A percentile compares a stretch with the other conserved stretches of the same genome.
These are phyloP conservation scores for Mercurialis annua DNA, from an alignment of 345 rosid species.

Conservation along the genomic window DNA sequence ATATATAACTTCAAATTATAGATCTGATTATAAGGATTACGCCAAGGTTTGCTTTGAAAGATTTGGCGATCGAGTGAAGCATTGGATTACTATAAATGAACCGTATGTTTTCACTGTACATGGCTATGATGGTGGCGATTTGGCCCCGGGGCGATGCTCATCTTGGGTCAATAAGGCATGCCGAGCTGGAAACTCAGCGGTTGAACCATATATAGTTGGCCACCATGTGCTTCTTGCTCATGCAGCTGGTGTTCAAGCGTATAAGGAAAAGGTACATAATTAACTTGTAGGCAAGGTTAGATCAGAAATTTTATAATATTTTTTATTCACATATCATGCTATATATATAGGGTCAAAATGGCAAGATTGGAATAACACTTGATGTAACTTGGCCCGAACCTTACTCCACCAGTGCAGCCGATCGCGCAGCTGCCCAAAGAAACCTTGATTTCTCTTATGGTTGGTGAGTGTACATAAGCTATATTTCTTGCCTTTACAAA, in stretches of 20 bases:
- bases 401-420: background rate
- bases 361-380: background rate
- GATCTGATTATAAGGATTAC: too few species aligned
- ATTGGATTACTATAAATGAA: too few species aligned
- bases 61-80: too few species aligned
- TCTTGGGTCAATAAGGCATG: background rate
- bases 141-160: too few species aligned
- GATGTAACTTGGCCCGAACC: background rate
- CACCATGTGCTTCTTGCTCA: conserved; percentile 16
- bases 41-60: too few species aligned
- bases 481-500: too few species aligned
- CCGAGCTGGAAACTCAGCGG: conserved; percentile 8
- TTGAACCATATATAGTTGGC: conserved; percentile 19
- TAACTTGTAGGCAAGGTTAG: too few species aligned
- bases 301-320: too few species aligned
- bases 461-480: background rate
- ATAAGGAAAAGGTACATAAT: background rate
- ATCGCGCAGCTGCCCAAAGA: background rate
- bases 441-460: background rate
- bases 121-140: too few species aligned
- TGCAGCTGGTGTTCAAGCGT: conserved; percentile 7
- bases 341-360: background rate
- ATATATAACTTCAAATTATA: too few species aligned
- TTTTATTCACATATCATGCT: too few species aligned
- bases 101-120: too few species aligned